Evolutionary conservation across 257 asterid genomes (phyloP), one percentile per base, ranked within the genome.

Genomic region (Solanum appendiculatum): DNA sequence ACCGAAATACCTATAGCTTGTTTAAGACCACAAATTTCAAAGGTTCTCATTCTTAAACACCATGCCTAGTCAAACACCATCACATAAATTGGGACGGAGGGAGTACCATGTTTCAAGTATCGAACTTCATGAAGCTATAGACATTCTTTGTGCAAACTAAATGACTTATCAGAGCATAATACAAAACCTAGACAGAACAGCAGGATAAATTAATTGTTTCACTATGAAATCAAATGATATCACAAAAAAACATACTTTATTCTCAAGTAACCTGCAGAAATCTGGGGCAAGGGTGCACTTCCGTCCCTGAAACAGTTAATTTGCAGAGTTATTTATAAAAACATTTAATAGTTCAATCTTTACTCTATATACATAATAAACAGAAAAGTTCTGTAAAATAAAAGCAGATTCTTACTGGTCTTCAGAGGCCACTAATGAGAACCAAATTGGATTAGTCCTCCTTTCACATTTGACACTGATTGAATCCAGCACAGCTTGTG

Each of bases 211-310:
- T 6, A 39, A 39, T 39, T n/a, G 56, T 29, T 74, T 37, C 54
- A n/a, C 83, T 6, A 13, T 1, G 23, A 42, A n/a, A 40, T 77
- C n/a, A 77, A 40, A 77, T 77, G 58, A 42, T n/a, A 42, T 33
- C 25, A 18, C 37, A 36, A 68, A 54, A 58, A 25, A 84, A 90
- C 98, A 92, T 89, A 95, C 99, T 96, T 96, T 87, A 96, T 93
- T 90, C 99, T 93, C 87, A 96, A 90, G 92, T 94, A 96, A 88
- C 95, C 92, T 48, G 97, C 94, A 89, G 99, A 91, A 90, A 95
- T 92, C 92, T 96, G 99, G 82, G 99, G 98, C 95, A 95, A 89
- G 86, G 96, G 92, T 54, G 87, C 87, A 90, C 89, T 93, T 83
- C 94, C 96, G 83, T 90, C 95, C 96, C 99, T 96, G 93, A 87